These are phyloP conservation scores for Ciborinia camelliae DNA, from an alignment of 2,329 filamentous ascomycete genomes.

Conservation along the genomic window DNA sequence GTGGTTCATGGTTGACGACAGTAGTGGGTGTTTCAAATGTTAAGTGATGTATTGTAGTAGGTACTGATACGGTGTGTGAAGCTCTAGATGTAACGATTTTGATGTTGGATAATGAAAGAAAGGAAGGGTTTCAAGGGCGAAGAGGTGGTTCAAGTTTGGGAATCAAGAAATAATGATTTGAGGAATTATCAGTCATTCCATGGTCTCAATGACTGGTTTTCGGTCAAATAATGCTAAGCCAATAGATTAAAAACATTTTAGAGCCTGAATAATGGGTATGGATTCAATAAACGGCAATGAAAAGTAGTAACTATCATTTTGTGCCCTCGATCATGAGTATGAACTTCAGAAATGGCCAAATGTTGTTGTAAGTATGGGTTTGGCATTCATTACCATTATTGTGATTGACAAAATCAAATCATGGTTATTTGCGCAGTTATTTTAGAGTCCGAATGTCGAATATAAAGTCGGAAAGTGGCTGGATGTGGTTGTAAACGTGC, in stretches of 20 bases:
- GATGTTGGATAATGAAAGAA: neutral
- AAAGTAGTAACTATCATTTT: neutral
- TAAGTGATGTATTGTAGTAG: too few relatives aligned
- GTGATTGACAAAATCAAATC: neutral
- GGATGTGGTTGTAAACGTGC: neutral
- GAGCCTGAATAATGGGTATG: too few relatives aligned
- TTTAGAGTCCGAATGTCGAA: neutral
- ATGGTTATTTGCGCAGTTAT: neutral
- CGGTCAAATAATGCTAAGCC: neutral
- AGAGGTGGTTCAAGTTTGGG: neutral
- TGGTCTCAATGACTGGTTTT: neutral
- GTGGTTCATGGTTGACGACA: too few relatives aligned
- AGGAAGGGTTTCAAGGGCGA: neutral
- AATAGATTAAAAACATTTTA: too few relatives aligned
- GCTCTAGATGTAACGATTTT: neutral
- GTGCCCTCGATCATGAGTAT: neutral
- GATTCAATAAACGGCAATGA: too few relatives aligned
- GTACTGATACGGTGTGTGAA: neutral
- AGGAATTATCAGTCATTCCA: neutral
- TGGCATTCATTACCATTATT: neutral
- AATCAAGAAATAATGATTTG: neutral
- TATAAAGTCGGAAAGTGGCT: neutral
- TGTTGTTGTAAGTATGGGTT: neutral
- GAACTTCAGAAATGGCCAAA: neutral
- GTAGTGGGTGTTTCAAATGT: too few relatives aligned